phyloP scores from a whole-genome alignment of 306 rosid species.

The Luffa aegyptiaca region DNA sequence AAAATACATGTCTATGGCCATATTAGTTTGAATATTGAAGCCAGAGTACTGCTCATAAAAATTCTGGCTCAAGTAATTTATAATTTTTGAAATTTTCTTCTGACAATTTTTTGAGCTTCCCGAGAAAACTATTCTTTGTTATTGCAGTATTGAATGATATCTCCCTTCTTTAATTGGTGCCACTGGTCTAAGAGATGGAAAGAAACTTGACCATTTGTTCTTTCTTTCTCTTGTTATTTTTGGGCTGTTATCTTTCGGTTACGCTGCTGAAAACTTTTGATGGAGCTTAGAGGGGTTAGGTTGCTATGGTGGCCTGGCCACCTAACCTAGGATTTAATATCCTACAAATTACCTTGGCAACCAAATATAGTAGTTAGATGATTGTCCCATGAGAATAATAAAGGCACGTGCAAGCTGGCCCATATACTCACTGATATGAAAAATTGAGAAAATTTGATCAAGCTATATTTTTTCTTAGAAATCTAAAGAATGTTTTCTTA shows the following conservation, averaged over 20 bases:
- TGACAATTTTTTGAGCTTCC: neutral
- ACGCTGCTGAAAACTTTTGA: neutral
- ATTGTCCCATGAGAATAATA: too few relatives aligned
- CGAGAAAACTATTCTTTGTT: neutral
- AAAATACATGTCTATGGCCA: neutral
- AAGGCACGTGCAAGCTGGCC: too few relatives aligned
- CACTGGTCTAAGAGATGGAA: neutral
- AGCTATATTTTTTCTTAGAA: neutral
- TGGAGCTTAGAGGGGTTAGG: too few relatives aligned
- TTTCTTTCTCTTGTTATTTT: neutral
- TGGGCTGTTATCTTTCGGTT: neutral
- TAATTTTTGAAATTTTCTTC: neutral
- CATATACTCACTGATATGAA: too few relatives aligned
- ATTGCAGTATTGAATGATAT: neutral
- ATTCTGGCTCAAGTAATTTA: neutral
- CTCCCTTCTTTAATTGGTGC: neutral
- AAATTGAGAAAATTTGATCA: neutral
- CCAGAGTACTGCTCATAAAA: neutral
- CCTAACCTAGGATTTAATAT: too few relatives aligned
- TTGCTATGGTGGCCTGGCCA: too few relatives aligned
- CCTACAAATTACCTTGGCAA: too few relatives aligned
- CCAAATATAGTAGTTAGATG: too few relatives aligned
- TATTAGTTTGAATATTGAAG: neutral
- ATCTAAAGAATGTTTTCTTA: neutral
- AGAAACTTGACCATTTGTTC: neutral